These are phyloP conservation scores for Yarrowia divulgata DNA, from an alignment of 805 yeast species.

Conservation along the genomic window DNA sequence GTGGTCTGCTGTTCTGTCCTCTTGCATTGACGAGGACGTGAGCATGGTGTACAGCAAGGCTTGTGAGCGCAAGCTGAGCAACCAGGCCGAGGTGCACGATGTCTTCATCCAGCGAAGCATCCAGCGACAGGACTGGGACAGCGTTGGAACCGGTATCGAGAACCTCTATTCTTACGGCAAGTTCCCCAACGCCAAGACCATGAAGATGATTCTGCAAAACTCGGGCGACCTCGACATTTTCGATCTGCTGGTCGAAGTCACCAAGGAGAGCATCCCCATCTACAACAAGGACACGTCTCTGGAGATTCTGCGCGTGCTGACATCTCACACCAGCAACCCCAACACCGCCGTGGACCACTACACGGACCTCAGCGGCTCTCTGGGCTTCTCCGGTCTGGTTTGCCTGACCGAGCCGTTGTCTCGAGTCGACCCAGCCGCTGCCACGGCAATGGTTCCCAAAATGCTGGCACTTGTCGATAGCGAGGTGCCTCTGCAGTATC, in stretches of 20 bases:
- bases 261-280: conserved; percentile 8
- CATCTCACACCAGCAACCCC: not conserved
- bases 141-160: conserved; percentile 15
- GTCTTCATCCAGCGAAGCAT: conserved; percentile 15
- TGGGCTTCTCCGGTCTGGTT: conserved; percentile 8
- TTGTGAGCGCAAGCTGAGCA: not conserved
- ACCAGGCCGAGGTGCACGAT: conserved; percentile 25
- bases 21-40: conserved; percentile 35
- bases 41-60: conserved; percentile 6
- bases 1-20: conserved; percentile 11
- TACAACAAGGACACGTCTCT: conserved; percentile 17
- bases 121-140: conserved; percentile 1
- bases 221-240: conserved; percentile 9
- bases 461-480: conserved; percentile 1
- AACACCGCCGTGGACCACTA: conserved; percentile 15
- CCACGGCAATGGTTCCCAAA: conserved; percentile 1
- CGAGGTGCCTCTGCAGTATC: conserved; percentile 25
- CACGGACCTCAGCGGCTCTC: conserved; percentile 3
- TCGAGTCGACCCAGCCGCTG: not conserved
- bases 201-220: conserved; percentile 10
- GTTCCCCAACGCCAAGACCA: conserved; percentile 17
- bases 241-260: conserved; percentile 24
- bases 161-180: conserved; percentile 21
- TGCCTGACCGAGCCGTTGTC: conserved; percentile 2
- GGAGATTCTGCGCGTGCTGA: conserved; percentile 12